phyloP scores from a whole-genome alignment of 164 flowering plant species.

The Chimonanthus salicifolius region DNA sequence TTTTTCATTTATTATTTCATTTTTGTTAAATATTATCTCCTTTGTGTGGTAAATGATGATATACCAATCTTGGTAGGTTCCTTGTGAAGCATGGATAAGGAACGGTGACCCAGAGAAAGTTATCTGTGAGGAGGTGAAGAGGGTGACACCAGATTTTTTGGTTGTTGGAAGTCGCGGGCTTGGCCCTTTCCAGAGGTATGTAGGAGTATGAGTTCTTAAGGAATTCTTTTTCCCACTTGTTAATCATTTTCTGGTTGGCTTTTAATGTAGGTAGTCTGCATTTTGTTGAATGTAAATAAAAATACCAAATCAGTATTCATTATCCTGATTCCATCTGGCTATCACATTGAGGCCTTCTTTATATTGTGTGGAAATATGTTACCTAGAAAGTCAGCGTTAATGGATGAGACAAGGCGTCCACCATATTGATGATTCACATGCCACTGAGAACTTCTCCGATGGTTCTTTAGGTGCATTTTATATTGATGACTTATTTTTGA shows the following conservation, averaged over 20 bases:
- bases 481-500: neutral
- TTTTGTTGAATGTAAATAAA: neutral
- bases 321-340: neutral
- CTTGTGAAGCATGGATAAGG: conserved; percentile 90
- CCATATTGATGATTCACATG: no score
- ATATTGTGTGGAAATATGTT: no score
- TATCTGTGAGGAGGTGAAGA: conserved; percentile 72
- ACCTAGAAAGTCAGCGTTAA: no score
- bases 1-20: neutral
- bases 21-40: neutral
- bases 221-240: neutral
- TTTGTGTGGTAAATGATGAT: neutral
- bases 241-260: neutral
- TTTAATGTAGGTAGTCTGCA: neutral
- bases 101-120: conserved; percentile 86
- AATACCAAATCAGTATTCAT: no score
- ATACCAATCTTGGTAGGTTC: conserved; percentile 36
- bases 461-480: neutral
- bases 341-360: no score
- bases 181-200: conserved; percentile 90
- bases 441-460: no score
- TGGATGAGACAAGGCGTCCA: neutral
- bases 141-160: conserved; percentile 73
- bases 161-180: conserved; percentile 94
- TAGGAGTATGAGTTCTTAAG: neutral